Percentiles rank a stretch among this genome's conserved stretches.
Evolutionary conservation across 345 rosid species (phyloP).

Genomic region (Gossypium arboreum): DNA sequence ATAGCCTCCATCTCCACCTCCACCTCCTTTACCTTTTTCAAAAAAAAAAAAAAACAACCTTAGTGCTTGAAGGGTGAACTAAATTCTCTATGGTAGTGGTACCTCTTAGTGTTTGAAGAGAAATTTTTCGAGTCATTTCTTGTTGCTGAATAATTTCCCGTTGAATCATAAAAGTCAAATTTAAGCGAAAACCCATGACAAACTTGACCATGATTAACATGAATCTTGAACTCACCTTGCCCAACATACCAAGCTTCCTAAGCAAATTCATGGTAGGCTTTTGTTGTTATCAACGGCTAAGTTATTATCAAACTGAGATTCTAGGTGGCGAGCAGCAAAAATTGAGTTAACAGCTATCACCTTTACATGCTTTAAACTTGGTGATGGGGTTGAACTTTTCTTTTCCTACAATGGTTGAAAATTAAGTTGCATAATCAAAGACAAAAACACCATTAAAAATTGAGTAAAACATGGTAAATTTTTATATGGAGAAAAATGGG

Average conservation of each 20-base stretch:
- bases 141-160: conserved; percentile 76
- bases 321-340: conserved; percentile 18
- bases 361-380: conserved; percentile 34
- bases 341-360: conserved; percentile 24
- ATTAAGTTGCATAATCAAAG: neutral
- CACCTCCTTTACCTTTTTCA: too few species aligned
- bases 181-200: neutral
- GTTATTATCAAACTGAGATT: conserved; percentile 30
- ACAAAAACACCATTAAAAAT: neutral
- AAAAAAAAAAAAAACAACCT: neutral
- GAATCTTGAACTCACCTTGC: conserved; percentile 47
- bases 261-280: conserved; percentile 40
- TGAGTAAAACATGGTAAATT: neutral
- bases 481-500: neutral
- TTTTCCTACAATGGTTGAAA: conserved; percentile 34
- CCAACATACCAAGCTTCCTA: conserved; percentile 58
- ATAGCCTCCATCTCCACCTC: too few species aligned
- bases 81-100: conserved; percentile 63
- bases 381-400: conserved; percentile 54
- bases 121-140: conserved; percentile 71
- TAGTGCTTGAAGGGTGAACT: conserved; percentile 68
- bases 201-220: neutral
- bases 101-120: conserved; percentile 80
- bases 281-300: conserved; percentile 3
- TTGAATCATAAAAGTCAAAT: neutral